Evolutionary conservation across 371 early-diverging fungal species (phyloP), one percentile per base, ranked within the genome.

Genomic region (Mortierella sp.): DNA sequence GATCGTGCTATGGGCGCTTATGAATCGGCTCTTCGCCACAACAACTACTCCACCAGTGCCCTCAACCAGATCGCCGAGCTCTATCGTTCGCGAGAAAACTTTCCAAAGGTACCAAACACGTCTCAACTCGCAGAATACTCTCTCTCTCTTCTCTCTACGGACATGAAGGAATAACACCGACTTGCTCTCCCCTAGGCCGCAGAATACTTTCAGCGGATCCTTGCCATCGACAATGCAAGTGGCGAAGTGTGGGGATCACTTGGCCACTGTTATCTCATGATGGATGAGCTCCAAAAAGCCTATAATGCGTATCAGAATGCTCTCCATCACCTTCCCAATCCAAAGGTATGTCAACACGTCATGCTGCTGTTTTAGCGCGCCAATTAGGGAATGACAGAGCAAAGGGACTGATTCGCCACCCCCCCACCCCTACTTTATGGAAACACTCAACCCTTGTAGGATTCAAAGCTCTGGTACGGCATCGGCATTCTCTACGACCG

Each of bases 381-480:
- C 21, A 18, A 14, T 13, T 4, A 27, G 8, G 43, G 41, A 27
- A 42, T 41, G 21, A 24, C 18, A 42, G 43, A 55, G 38, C 26
- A 43, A 24, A n/a, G n/a, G n/a, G n/a, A n/a, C n/a, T n/a, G n/a
- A n/a, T n/a, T n/a, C n/a, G n/a, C n/a, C n/a, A n/a, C n/a, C n/a
- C n/a, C n/a, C n/a, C n/a, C n/a, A n/a, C n/a, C n/a, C n/a, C n/a
- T n/a, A n/a, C n/a, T n/a, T n/a, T n/a, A n/a, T n/a, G n/a, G n/a
- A n/a, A n/a, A n/a, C n/a, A n/a, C n/a, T n/a, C n/a, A n/a, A n/a
- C n/a, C n/a, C n/a, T 14, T 52, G 13, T 67, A 93, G 89, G 98
- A 97, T 64, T 96, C 98, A 1, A 97, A 96, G 71, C 87, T 99
- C 21, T 99, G 99, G 99, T 99, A 97, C 72, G 98, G 98, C 30